A percentile compares a stretch with the other conserved stretches of the same genome.
These are phyloP conservation scores for Micractinium conductrix DNA, from an alignment of 139 green algal genomes.

Conservation along the genomic window DNA sequence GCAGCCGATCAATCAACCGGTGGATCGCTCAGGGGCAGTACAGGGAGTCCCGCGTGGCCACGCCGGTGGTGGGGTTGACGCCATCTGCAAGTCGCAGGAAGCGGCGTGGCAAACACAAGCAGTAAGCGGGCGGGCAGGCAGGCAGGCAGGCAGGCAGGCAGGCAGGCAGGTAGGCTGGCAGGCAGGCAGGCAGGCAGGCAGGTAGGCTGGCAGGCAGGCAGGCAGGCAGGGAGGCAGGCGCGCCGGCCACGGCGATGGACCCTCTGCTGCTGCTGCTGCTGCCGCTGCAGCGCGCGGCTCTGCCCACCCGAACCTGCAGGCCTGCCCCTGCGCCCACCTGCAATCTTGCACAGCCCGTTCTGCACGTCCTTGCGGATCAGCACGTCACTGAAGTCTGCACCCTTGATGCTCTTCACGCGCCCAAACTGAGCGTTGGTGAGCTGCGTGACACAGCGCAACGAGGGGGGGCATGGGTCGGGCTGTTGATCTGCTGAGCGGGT, in stretches of 20 bases:
- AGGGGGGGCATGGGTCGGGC: not conserved
- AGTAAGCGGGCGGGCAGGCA: too few relatives aligned
- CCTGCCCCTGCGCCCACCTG: not conserved
- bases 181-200: too few relatives aligned
- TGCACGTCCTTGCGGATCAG: slow-evolving; percentile 74
- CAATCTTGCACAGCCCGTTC: slow-evolving; percentile 73
- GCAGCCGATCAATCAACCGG: not conserved
- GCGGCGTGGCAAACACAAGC: too few relatives aligned
- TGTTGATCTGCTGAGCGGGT: too few relatives aligned
- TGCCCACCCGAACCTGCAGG: too few relatives aligned
- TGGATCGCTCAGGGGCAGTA: slow-evolving; percentile 57
- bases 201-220: not conserved
- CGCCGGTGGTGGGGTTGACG: slow-evolving; percentile 81
- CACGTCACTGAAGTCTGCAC: slow-evolving; percentile 70
- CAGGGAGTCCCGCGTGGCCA: slow-evolving; percentile 79
- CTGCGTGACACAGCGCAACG: slow-evolving; percentile 10
- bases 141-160: too few relatives aligned
- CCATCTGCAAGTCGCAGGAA: slow-evolving; percentile 69
- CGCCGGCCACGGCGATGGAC: not conserved
- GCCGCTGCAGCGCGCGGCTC: too few relatives aligned
- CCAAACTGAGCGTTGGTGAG: slow-evolving; percentile 74
- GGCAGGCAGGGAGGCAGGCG: not conserved
- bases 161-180: too few relatives aligned
- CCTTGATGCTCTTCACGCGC: slow-evolving; percentile 51
- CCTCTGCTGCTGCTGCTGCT: too few relatives aligned